These are phyloP conservation scores for Yamadazyma kanchanaburiensis DNA, from an alignment of 1,139 yeast genomes.

Conservation along the genomic window DNA sequence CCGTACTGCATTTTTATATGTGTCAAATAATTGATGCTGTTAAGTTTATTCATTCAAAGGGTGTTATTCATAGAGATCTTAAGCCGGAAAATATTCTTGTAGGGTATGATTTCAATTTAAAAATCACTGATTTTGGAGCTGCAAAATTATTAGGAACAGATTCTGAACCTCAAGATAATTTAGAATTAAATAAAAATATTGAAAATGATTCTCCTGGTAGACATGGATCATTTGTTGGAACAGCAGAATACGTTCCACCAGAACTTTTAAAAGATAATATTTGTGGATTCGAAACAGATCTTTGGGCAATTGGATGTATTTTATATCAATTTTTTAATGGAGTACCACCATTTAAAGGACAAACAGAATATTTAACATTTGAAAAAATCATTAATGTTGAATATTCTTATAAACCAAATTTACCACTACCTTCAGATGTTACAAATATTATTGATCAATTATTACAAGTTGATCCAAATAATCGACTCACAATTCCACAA, in stretches of 20 bases:
- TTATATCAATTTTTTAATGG: constrained; percentile 93
- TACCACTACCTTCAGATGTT: constrained; percentile 58
- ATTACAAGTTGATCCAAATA: constrained; percentile 45
- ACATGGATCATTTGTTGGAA: constrained; percentile 70
- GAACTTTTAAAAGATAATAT: constrained; percentile 80
- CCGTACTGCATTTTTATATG: constrained; percentile 69
- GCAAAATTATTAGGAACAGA: constrained; percentile 68
- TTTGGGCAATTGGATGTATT: constrained; percentile 97
- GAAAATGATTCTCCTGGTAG: constrained; percentile 23
- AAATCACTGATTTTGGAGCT: constrained; percentile 97
- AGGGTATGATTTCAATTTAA: constrained; percentile 75
- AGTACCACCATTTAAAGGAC: constrained; percentile 91
- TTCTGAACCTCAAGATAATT: constrained; percentile 32
- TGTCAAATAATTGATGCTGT: constrained; percentile 85
- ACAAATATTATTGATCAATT: constrained; percentile 69
- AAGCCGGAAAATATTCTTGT: constrained; percentile 92
- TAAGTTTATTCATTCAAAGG: constrained; percentile 74
- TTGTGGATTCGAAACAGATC: constrained; percentile 84
- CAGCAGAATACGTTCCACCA: constrained; percentile 80
- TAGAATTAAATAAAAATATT: constrained; percentile 31
- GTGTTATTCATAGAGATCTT: constrained; percentile 90
- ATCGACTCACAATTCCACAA: constrained; percentile 32
- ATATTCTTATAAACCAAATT: constrained; percentile 76
- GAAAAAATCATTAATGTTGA: constrained; percentile 87
- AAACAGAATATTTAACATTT: constrained; percentile 92